Percentiles rank a stretch among this genome's conserved stretches.
phyloP scores from a whole-genome alignment of 306 rosid species.

The Cucurbita moschata region DNA sequence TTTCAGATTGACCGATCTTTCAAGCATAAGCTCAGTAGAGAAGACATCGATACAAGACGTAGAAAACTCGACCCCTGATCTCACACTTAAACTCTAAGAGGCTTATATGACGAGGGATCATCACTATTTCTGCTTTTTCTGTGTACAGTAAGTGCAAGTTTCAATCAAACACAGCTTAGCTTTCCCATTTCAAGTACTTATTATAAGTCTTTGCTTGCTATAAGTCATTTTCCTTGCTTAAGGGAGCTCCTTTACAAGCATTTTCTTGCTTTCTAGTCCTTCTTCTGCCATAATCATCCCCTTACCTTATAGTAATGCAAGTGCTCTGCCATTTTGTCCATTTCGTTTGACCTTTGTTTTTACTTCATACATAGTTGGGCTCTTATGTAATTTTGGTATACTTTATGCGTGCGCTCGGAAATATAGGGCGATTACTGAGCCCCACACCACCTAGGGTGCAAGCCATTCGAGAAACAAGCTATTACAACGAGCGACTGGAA shows the following conservation, averaged over 20 bases:
- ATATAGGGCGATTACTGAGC: no score
- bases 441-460: no score
- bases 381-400: not conserved
- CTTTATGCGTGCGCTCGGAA: no score
- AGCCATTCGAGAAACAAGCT: no score
- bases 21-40: constrained; percentile 35
- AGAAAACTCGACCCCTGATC: constrained; percentile 54
- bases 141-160: constrained; percentile 34
- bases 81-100: constrained; percentile 55
- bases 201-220: not conserved
- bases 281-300: not conserved
- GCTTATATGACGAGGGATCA: not conserved
- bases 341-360: not conserved
- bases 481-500: no score
- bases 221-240: not conserved
- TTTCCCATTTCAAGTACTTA: not conserved
- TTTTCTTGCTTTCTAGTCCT: not conserved
- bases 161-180: not conserved
- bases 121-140: constrained; percentile 14
- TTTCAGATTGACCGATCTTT: constrained; percentile 31
- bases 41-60: constrained; percentile 28
- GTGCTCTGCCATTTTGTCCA: not conserved
- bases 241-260: not conserved
- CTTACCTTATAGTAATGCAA: not conserved
- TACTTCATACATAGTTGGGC: not conserved